Conservation (phyloP, 495 filamentous ascomycete genomes). For the Hypomontagnella monticulosa region DNA sequence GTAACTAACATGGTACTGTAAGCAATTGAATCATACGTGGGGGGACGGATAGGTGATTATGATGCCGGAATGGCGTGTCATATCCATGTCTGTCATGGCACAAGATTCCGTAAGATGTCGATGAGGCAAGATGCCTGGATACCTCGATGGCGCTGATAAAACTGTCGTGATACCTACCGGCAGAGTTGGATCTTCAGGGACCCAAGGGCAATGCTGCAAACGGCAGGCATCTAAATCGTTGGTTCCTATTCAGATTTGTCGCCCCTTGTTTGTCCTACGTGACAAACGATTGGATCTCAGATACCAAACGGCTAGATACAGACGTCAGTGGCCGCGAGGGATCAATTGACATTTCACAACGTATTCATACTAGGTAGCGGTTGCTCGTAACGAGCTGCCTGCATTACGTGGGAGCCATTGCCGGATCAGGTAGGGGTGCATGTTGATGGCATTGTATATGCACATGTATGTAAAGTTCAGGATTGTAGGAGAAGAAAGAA, state of each 20-base stretch:
- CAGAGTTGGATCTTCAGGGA: constrained; percentile 44
- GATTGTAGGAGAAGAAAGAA: constrained; percentile 1
- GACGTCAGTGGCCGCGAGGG: constrained; percentile 28
- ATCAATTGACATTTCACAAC: constrained; percentile 29
- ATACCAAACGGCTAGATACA: constrained; percentile 27
- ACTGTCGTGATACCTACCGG: constrained; percentile 44
- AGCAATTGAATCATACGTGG: constrained; percentile 38
- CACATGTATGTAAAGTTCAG: background rate
- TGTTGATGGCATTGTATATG: constrained; percentile 9
- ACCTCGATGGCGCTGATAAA: constrained; percentile 37
- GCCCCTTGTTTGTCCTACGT: constrained; percentile 44
- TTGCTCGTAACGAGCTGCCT: constrained; percentile 14
- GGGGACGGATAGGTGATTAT: constrained; percentile 28
- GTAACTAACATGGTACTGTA: constrained; percentile 27
- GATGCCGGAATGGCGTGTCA: constrained; percentile 35
- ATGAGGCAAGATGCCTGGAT: constrained; percentile 12
- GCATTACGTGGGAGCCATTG: constrained; percentile 22
- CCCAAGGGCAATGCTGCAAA: constrained; percentile 42
- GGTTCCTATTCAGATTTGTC: constrained; percentile 31
- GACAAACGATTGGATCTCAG: constrained; percentile 45
- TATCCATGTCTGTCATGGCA: constrained; percentile 14
- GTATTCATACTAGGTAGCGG: background rate
- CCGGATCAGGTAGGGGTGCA: constrained; percentile 26
- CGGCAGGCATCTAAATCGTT: constrained; percentile 38
- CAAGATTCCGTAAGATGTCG: constrained; percentile 18